A percentile compares a stretch with the other conserved stretches of the same genome.
Conservation (phyloP, 768 basidiomycete species). For the Leccinum disarticulatum region DNA sequence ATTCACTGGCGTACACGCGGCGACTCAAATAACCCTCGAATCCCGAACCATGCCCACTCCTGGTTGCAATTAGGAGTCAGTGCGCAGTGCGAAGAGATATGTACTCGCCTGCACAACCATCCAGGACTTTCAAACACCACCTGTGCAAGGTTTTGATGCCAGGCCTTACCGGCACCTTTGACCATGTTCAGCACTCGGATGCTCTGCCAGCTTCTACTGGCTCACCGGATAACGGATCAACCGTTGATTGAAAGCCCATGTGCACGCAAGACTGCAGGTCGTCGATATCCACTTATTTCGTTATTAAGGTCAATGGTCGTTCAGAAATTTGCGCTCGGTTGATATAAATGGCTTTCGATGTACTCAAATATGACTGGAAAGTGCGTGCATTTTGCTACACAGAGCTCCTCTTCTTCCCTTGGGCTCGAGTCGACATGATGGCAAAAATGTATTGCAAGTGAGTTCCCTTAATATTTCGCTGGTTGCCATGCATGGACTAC, state of each 20-base stretch:
- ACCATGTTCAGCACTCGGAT: not conserved
- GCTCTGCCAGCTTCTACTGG: not conserved
- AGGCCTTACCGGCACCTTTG: not conserved
- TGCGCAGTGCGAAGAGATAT: not conserved
- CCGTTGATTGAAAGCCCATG: not conserved
- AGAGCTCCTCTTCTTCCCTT: not conserved
- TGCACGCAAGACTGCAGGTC: not conserved
- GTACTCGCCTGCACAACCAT: slow-evolving; percentile 10
- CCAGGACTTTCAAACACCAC: slow-evolving; percentile 2
- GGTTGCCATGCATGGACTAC: not conserved
- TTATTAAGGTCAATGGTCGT: not conserved
- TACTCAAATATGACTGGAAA: not conserved
- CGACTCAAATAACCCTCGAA: not conserved
- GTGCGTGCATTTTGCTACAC: not conserved
- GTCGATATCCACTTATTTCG: not conserved
- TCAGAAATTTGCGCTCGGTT: not conserved
- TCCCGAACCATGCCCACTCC: not conserved
- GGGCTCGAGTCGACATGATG: not conserved
- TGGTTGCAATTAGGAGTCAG: not conserved
- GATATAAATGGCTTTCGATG: too few species aligned
- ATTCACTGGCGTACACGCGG: not conserved
- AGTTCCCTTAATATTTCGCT: not conserved
- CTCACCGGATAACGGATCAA: not conserved
- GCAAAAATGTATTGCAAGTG: not conserved
- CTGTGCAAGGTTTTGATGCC: not conserved